Evolutionary conservation across 805 yeast species (phyloP), one percentile per base, ranked within the genome.

Genomic region (Limtongia smithiae): DNA sequence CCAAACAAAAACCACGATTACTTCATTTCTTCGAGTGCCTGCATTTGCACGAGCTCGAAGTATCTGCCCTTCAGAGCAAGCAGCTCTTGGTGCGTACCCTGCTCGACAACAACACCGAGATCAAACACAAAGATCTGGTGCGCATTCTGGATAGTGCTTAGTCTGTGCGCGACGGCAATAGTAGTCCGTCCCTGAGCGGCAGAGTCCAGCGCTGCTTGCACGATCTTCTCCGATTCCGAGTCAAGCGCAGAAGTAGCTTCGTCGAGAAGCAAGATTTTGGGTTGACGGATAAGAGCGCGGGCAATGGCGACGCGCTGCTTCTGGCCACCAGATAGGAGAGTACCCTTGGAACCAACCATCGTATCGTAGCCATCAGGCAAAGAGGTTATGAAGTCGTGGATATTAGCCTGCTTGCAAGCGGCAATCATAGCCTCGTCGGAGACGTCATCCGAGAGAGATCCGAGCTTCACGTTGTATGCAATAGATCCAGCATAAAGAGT

Each of bases 401-500:
- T 73, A 60, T 81, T 79, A 36, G 84, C 80, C 50, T 79, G 67
- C 39, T 68, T 62, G 46, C 78, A 68, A 6, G 79, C 83, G 15
- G 61, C 60, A 25, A 64, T 60, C 25, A 72, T 67, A 54, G 63
- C 61, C 58, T 73, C 69, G 20, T 72, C 65, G 37, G 69, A 37
- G 48, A 72, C 70, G 54, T 65, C 44, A 20, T 61, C 60, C 21
- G 44, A 49, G 27, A 58, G 61, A 7, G 62, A 37, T 24, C 66
- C 66, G 50, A 69, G 51, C 51, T 85, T 71, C 37, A 88, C 79
- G 61, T 88, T 88, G 61, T 87, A 94, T 62, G 80, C 66, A 35
- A 88, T 83, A 1, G 91, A 75, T 48, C 87, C 93, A 62, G 88
- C 87, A 71, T 86, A 88, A 41, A 88, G 69, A 9, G 61, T 61